Conservation (phyloP, 2,329 filamentous ascomycete species). For the Tolypocladium pustulatum region DNA sequence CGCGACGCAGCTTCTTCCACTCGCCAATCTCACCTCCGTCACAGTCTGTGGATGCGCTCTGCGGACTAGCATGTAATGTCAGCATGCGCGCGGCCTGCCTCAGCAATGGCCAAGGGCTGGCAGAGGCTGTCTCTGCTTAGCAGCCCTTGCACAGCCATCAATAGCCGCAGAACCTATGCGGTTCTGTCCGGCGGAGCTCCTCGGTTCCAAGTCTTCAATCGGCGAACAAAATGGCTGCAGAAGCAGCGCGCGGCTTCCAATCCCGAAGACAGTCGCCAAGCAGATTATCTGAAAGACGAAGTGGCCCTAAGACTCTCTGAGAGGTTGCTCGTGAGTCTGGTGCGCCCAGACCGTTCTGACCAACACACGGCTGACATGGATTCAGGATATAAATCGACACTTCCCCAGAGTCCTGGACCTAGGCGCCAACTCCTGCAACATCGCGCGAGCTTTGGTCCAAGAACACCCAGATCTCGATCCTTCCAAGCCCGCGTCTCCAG, state of each 20-base stretch:
- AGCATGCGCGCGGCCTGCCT: conserved; percentile 14
- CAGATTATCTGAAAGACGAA: conserved; percentile 91
- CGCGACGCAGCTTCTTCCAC: neutral
- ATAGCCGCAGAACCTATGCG: conserved; percentile 53
- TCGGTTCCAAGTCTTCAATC: conserved; percentile 84
- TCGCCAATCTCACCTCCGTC: neutral
- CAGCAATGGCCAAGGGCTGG: conserved; percentile 14
- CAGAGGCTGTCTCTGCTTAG: conserved; percentile 10
- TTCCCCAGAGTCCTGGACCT: conserved; percentile 83
- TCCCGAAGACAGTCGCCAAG: conserved; percentile 60
- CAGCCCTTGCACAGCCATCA: conserved; percentile 6
- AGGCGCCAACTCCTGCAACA: conserved; percentile 91
- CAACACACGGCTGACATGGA: neutral
- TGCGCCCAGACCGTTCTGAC: neutral
- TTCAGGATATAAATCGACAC: conserved; percentile 78
- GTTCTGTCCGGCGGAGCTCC: conserved; percentile 68
- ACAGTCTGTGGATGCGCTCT: conserved; percentile 3
- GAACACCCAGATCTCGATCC: conserved; percentile 55
- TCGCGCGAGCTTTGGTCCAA: conserved; percentile 69
- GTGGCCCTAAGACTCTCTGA: conserved; percentile 78
- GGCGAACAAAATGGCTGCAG: conserved; percentile 77
- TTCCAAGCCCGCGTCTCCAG: conserved; percentile 45
- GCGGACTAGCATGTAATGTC: conserved; percentile 17
- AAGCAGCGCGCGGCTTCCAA: conserved; percentile 74
- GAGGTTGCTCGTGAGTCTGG: conserved; percentile 55